Percentiles rank a stretch among this genome's conserved stretches.
phyloP scores from a whole-genome alignment of 2,329 filamentous ascomycete species.

The Pseudocercospora musae region DNA sequence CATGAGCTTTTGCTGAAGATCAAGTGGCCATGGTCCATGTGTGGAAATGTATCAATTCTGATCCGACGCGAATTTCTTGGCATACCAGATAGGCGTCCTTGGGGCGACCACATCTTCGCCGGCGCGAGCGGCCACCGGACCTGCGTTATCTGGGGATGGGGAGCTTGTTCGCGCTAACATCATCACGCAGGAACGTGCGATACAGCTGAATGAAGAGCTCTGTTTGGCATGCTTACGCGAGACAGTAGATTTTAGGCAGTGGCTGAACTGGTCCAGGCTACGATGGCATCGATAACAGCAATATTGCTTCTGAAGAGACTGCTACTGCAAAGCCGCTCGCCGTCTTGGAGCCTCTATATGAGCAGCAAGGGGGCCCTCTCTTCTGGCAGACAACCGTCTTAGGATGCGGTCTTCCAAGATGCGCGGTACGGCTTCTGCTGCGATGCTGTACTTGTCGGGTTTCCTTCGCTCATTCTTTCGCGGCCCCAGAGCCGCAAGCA shows the following conservation, averaged over 20 bases:
- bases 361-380: neutral
- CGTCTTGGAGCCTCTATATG: neutral
- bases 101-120: neutral
- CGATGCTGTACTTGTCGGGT: neutral
- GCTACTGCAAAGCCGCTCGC: too few species aligned
- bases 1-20: too few species aligned
- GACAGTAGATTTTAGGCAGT: neutral
- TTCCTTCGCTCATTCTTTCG: neutral
- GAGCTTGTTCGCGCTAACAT: neutral
- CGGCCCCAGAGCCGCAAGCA: slow-evolving; percentile 22
- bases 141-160: slow-evolving; percentile 1
- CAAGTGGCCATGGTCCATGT: too few species aligned
- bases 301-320: too few species aligned
- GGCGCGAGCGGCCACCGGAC: neutral
- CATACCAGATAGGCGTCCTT: neutral
- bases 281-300: neutral
- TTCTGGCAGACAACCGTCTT: neutral
- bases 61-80: neutral
- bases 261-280: neutral
- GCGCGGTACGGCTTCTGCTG: neutral
- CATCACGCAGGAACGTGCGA: neutral
- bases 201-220: neutral
- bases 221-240: neutral
- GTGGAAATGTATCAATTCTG: too few species aligned
- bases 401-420: neutral